Base-by-base conservation (phyloP, 148 eudicot genomes). In the Suaeda aralocaspica region DNA sequence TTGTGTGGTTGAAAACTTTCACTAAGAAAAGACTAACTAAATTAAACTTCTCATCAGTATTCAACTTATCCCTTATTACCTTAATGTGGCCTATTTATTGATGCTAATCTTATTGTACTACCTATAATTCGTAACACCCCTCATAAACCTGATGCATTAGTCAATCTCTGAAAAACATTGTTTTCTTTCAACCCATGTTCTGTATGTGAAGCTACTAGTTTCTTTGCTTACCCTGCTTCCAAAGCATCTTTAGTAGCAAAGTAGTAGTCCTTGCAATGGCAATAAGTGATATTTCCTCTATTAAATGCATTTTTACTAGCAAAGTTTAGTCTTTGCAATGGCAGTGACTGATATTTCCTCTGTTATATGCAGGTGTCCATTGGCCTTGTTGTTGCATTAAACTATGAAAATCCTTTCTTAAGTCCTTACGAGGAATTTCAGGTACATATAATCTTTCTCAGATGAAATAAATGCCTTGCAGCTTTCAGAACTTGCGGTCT, bases 361-460 rank as follows among this genome's bases (percentile, higher is more conserved):
- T 71, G 58, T 31, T 66, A 51, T 39, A 44, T 77, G 71, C 81
- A 93, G 96, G 96, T 94, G 30, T 88, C 97, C 29, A 48, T 94
- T 75, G 98, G 98, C 44, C 85, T 91, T 70, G 98, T 94, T 63
- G 91, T 91, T 77, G 97, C 92, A 63, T 83, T 94, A 72, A 55
- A 93, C 74, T 93, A 93, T 81, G 82, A 78, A 49, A 93, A 93
- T 79, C 96, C 98, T 56, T 93, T 77, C 79, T 74, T 91, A 79
- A 93, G 78, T 74, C 96, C 96, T 39, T 93, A 88, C 29, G 98
- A 93, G 70, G 98, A 93, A 70, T 93, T 90, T 78, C 98, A 93
- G 96, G 97, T 94, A 83, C 42, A 44, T 39, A 26, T 30, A 10
- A 44, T 15, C 10, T 26, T 39, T 66, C 36, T 16, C 39, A 33